Base-by-base conservation (phyloP, 768 basidiomycete genomes). In the Phylloporus sp. region DNA sequence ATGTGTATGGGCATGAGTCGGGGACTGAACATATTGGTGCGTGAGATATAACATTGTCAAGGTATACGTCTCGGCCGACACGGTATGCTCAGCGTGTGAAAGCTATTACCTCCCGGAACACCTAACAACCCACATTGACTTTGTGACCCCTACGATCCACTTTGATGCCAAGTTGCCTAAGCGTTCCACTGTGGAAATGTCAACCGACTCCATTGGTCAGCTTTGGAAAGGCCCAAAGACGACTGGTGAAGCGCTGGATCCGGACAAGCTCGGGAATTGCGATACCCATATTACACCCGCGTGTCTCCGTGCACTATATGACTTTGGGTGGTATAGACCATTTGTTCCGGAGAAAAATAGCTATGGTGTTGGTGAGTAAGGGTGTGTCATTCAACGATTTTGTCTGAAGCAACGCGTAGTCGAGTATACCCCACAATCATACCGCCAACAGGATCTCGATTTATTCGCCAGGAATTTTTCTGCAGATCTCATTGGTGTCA, bases 271-370 rank as follows among this genome's bases (percentile, higher is more conserved):
- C 26, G 45, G 28, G 1, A 52, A 64, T 9, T 78, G 76, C 46
- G 74, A 75, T 44, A 40, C 58, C 4, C 50, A 62, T 16, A 79
- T 80, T 47, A 86, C 84, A 0, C 83, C 82, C 6, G 57, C 72
- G 3, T 88, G 85, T 60, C 71, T 88, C 52, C 70, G 79, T 32
- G 73, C 72, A 4, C 58, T 87, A 47, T 87, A 86, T 57, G 78
- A 78, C n/a, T 60, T 78, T 7, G n/a, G n/a, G n/a, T 18, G 59
- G 8, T 85, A 84, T 52, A 68, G 72, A 0, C 82, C 82, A 0
- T 18, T 59, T 2, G 66, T 71, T 2, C 70, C 75, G 0, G 54
- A 61, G 13, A 65, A 59, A 39, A 88, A 86, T 61, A 79, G 73
- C 34, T 76, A 80, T 45, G 85, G 82, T 28, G 73, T 86, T 70